Conservation (phyloP, 352 stramenopile species). For the Pythium phragmiticola region DNA sequence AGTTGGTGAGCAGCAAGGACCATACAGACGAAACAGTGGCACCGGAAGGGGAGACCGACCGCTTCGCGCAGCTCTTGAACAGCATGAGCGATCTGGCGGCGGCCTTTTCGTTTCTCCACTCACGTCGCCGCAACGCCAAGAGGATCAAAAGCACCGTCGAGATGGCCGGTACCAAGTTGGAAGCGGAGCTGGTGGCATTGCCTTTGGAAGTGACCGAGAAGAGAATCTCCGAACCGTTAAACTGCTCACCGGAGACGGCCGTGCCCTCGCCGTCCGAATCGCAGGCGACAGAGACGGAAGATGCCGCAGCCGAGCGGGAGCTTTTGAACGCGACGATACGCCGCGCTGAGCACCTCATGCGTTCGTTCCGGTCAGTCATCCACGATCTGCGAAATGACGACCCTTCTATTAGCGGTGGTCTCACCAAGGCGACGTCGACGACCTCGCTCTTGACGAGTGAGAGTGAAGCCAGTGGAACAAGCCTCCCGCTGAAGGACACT, state of each 20-base stretch:
- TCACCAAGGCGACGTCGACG: slow-evolving; percentile 26
- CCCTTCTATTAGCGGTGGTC: background rate
- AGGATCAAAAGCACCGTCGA: background rate
- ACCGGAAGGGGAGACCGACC: slow-evolving; percentile 4
- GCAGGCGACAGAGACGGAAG: background rate
- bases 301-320: background rate
- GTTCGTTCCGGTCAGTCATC: slow-evolving; percentile 22
- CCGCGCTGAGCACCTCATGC: slow-evolving; percentile 22
- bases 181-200: background rate
- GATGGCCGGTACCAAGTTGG: background rate
- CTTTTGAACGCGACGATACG: slow-evolving; percentile 22
- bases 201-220: background rate
- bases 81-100: slow-evolving; percentile 22
- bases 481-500: too few species aligned
- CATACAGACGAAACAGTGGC: background rate
- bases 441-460: background rate
- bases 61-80: slow-evolving; percentile 20
- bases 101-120: slow-evolving; percentile 26
- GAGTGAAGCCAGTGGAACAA: background rate
- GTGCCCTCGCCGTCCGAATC: background rate
- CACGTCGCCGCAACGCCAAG: slow-evolving; percentile 20
- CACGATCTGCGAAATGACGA: slow-evolving; percentile 10
- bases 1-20: background rate
- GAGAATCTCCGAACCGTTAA: background rate
- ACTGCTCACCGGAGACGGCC: background rate